Evolutionary conservation across 1,284 basidiomycete species (phyloP).

Genomic region (Meripilus lineatus): DNA sequence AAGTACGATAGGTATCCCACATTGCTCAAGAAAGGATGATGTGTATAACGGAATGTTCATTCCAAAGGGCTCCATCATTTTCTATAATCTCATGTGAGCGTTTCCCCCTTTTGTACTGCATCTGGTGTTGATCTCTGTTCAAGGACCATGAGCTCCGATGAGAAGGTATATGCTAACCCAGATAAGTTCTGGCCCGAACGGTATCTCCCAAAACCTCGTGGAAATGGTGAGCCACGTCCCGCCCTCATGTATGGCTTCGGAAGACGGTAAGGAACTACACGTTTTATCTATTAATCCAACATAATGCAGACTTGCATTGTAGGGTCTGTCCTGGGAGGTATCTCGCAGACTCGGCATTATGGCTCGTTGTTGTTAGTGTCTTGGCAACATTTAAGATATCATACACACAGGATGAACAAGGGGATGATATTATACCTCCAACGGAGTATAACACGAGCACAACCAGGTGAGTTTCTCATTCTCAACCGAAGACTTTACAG

Average conservation of each 20-base stretch:
- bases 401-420: not conserved
- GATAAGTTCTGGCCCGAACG: conserved; percentile 16
- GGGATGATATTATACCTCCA: not conserved
- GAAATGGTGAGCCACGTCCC: conserved; percentile 9
- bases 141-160: conserved; percentile 15
- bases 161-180: conserved; percentile 14
- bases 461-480: not conserved
- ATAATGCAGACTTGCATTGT: too few species aligned
- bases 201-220: conserved; percentile 9
- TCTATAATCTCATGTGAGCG: conserved; percentile 1
- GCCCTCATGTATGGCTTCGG: conserved; percentile 8
- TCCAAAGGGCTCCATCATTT: conserved; percentile 14
- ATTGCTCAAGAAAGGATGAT: conserved; percentile 19
- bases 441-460: not conserved
- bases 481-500: too few species aligned
- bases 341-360: not conserved
- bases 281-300: too few species aligned
- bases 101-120: too few species aligned
- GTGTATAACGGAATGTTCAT: conserved; percentile 20
- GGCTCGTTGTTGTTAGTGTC: not conserved
- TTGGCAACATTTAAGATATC: not conserved
- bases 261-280: not conserved
- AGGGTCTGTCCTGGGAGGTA: not conserved
- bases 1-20: conserved; percentile 7
- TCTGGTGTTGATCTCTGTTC: not conserved